Evolutionary conservation across 2,329 filamentous ascomycete species (phyloP), one percentile per base, ranked within the genome.

Genomic region (Neofusicoccum laricinum): DNA sequence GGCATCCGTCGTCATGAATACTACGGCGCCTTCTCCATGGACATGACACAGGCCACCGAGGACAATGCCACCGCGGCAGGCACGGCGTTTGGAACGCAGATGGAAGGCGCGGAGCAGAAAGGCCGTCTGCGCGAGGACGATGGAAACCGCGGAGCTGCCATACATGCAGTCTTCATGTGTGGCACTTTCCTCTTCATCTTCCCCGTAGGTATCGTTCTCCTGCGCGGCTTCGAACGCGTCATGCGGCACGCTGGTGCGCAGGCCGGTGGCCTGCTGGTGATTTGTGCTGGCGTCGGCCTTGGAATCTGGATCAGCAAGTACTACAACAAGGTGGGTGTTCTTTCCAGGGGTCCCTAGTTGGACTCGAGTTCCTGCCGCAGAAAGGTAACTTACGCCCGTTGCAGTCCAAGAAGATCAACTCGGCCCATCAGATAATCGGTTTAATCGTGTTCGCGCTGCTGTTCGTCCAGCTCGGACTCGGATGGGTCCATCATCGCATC

Each of bases 191-290:
- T 87, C 2, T 79, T 82, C 15, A 68, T 88, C 51, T 82, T 87
- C 71, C 86, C 86, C 0, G 66, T 84, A 10, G 87, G 86, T 1
- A 77, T 85, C 12, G 68, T 87, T 25, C 73, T 87, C 30, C 71
- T 88, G 51, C 76, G 84, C 1, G 71, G 86, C 2, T 78, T 84
- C 10, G 78, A 80, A 36, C 82, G 79, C 72, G 81, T 84, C 1
- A 81, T 79, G 65, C 84, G 82, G 79, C 87, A 89, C 71, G 84
- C 78, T 41, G 68, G 82, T 19, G 82, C 83, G 65, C 86, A 89
- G 74, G 71, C 71, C 0, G 66, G 85, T 21, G 85, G 82, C 12
- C 70, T 83, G 21, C 62, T 82, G 3, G 69, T 85, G 15, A 79
- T 82, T 8, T 70, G 87, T 6, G 70, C 81, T 15, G 86, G 85